Conservation (phyloP, 768 basidiomycete genomes). For the Tremella mesenterica region DNA sequence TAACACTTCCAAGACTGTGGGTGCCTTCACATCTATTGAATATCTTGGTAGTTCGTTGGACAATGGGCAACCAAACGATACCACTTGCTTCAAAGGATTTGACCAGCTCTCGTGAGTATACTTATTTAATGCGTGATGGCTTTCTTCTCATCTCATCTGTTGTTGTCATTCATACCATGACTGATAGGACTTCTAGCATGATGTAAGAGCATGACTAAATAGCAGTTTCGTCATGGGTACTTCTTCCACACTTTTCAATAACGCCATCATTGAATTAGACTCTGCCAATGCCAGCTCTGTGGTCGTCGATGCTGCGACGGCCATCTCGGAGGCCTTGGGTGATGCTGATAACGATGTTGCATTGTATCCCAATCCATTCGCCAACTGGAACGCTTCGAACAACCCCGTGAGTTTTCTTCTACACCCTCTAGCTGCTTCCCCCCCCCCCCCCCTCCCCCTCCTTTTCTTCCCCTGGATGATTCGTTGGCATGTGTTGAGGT, state of each 20-base stretch:
- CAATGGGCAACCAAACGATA: constrained; percentile 53
- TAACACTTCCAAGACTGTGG: constrained; percentile 48
- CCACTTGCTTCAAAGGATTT: constrained; percentile 61
- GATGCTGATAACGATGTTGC: constrained; percentile 41
- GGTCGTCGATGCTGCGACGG: constrained; percentile 31
- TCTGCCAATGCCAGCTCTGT: constrained; percentile 21
- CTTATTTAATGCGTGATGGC: not conserved
- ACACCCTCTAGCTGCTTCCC: not conserved
- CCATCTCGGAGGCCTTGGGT: constrained; percentile 27
- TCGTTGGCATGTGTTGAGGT: no score
- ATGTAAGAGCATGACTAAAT: not conserved
- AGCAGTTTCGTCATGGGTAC: constrained; percentile 60
- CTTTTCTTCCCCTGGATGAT: no score
- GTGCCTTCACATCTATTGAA: constrained; percentile 54
- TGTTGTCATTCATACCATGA: not conserved
- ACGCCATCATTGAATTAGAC: constrained; percentile 31
- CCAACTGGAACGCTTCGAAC: constrained; percentile 23
- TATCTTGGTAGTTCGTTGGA: constrained; percentile 58
- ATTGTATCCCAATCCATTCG: constrained; percentile 43
- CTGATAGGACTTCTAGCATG: not conserved
- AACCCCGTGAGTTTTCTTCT: constrained; percentile 32
- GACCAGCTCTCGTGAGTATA: constrained; percentile 52
- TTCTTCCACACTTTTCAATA: constrained; percentile 49
- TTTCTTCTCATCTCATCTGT: not conserved
- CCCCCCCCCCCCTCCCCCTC: not conserved